These are phyloP conservation scores for Crinitomyces ghanaensis DNA, from an alignment of 805 yeast species.

Conservation along the genomic window DNA sequence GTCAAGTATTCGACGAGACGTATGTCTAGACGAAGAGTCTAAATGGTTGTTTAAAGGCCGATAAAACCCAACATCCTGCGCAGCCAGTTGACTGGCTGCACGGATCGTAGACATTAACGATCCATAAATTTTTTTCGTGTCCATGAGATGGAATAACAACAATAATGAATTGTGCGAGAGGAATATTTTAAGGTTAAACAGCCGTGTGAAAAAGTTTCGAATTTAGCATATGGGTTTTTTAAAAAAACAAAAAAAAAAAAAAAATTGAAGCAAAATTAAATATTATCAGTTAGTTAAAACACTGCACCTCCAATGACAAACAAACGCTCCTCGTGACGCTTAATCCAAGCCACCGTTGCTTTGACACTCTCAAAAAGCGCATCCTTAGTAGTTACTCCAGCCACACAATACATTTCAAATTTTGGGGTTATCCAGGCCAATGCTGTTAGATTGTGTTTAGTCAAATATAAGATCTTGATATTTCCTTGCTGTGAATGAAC, in stretches of 20 bases:
- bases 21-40: conserved; percentile 30
- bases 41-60: conserved; percentile 45
- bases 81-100: conserved; percentile 56
- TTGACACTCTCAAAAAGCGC: conserved; percentile 51
- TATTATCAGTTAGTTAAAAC: conserved; percentile 34
- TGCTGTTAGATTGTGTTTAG: conserved; percentile 25
- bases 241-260: no score
- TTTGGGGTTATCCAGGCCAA: conserved; percentile 45
- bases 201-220: conserved; percentile 1
- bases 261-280: no score
- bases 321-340: conserved; percentile 53
- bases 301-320: conserved; percentile 68
- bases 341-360: conserved; percentile 64
- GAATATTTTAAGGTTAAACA: background rate
- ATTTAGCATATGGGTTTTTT: no score
- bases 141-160: no score
- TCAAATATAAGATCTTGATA: conserved; percentile 19
- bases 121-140: conserved; percentile 27
- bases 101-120: conserved; percentile 48
- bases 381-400: conserved; percentile 50
- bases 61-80: conserved; percentile 73
- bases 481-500: conserved; percentile 20
- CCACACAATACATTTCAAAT: conserved; percentile 52
- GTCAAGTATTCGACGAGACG: conserved; percentile 21
- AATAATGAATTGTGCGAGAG: no score